These are phyloP conservation scores for Vitis hybrid DNA, from an alignment of 177 flowering plant genomes.

Conservation along the genomic window DNA sequence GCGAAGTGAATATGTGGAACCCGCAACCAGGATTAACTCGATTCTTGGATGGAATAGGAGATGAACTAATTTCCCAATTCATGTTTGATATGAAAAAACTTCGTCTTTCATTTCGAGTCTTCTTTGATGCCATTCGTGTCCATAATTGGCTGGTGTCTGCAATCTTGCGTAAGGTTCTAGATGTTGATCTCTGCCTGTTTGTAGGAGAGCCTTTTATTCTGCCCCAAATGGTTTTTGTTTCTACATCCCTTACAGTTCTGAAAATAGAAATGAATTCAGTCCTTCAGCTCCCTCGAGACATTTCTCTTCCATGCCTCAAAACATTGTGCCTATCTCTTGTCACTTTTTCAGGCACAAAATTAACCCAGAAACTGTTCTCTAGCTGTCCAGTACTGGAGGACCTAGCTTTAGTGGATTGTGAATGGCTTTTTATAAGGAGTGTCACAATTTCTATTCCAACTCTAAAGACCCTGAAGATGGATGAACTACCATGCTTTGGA, in stretches of 20 bases:
- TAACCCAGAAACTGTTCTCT: conserved; percentile 16
- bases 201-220: conserved; percentile 10
- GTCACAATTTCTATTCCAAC: conserved; percentile 19
- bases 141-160: conserved; percentile 21
- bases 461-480: conserved; percentile 22
- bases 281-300: conserved; percentile 19
- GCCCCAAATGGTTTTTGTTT: conserved; percentile 13
- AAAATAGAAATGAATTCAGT: conserved; percentile 18
- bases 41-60: conserved; percentile 28
- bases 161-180: conserved; percentile 13
- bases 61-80: conserved; percentile 14
- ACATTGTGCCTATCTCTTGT: conserved; percentile 18
- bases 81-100: conserved; percentile 14
- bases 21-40: background rate
- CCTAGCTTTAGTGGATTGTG: conserved; percentile 23
- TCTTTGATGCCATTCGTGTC: conserved; percentile 12
- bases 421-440: conserved; percentile 19
- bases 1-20: conserved; percentile 4
- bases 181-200: conserved; percentile 22
- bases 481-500: conserved; percentile 17
- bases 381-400: conserved; percentile 24
- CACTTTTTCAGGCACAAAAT: conserved; percentile 14
- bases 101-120: conserved; percentile 15
- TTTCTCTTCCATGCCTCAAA: conserved; percentile 21
- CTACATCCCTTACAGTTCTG: conserved; percentile 13